Evolutionary conservation across 2,329 filamentous ascomycete genomes (phyloP).

Genomic region (Periconia digitata): DNA sequence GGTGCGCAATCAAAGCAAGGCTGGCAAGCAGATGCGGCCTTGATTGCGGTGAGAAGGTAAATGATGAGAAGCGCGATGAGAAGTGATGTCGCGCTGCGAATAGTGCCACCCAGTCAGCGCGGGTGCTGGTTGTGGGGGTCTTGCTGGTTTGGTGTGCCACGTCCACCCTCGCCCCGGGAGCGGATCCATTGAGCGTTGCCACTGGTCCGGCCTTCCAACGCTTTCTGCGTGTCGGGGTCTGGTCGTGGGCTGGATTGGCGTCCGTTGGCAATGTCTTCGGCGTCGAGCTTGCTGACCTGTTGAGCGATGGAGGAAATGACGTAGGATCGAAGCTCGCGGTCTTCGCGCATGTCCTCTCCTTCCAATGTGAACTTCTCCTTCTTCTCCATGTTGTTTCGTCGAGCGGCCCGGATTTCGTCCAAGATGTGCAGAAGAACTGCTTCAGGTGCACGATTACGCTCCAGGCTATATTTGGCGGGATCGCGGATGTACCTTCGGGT

Average conservation of each 20-base stretch:
- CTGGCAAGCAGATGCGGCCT: background rate
- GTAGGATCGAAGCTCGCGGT: constrained; percentile 72
- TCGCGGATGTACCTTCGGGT: constrained; percentile 72
- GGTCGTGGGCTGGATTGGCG: constrained; percentile 22
- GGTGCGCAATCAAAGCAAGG: background rate
- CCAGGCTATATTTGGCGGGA: constrained; percentile 66
- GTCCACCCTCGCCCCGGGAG: constrained; percentile 39
- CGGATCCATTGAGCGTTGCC: constrained; percentile 43
- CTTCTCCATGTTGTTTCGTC: constrained; percentile 82
- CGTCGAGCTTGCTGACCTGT: constrained; percentile 70
- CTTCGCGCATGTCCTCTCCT: constrained; percentile 76
- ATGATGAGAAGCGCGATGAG: background rate
- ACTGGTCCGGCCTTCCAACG: constrained; percentile 47
- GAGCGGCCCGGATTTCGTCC: constrained; percentile 84
- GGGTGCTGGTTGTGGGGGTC: constrained; percentile 42
- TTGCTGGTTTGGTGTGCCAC: constrained; percentile 36
- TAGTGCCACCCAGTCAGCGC: constrained; percentile 26
- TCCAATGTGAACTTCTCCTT: constrained; percentile 79
- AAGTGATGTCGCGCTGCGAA: background rate
- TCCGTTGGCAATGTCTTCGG: constrained; percentile 44
- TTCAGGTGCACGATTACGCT: constrained; percentile 79
- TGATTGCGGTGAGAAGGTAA: background rate
- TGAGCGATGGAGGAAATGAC: constrained; percentile 73
- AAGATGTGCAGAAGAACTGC: constrained; percentile 89
- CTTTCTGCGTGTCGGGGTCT: constrained; percentile 52